Percentiles rank a stretch among this genome's conserved stretches.
Evolutionary conservation across 129 eudicot species (phyloP).

Genomic region (Pulicaria dysenterica): DNA sequence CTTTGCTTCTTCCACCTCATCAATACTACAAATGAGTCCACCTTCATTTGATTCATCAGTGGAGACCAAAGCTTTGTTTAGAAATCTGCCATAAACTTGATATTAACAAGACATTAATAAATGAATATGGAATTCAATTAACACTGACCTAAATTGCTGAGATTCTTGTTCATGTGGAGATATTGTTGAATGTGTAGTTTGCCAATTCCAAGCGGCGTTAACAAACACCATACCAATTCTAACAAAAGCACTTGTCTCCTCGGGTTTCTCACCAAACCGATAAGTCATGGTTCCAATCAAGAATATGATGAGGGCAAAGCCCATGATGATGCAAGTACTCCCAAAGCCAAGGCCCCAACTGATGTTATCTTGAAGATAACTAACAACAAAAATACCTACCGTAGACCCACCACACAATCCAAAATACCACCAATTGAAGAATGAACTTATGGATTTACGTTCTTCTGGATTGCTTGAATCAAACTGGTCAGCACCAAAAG

Average conservation of each 20-base stretch:
- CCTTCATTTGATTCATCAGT: conserved; percentile 26
- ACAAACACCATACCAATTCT: conserved; percentile 44
- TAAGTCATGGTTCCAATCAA: conserved; percentile 53
- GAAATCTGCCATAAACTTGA: conserved; percentile 37
- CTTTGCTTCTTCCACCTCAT: conserved; percentile 57
- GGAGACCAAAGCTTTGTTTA: conserved; percentile 46
- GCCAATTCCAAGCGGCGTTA: conserved; percentile 40
- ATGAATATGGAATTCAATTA: background rate
- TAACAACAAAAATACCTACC: conserved; percentile 28
- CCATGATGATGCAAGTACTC: conserved; percentile 56
- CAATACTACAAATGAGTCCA: conserved; percentile 27
- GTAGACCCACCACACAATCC: conserved; percentile 45
- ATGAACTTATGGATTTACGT: conserved; percentile 52
- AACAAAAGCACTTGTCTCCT: conserved; percentile 34
- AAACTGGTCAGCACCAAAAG: conserved; percentile 81
- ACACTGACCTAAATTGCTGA: conserved; percentile 46
- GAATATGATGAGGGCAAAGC: conserved; percentile 42
- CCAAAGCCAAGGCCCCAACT: conserved; percentile 76
- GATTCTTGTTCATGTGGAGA: conserved; percentile 29
- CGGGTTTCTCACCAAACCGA: conserved; percentile 33
- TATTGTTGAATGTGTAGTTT: conserved; percentile 10
- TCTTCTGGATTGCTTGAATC: conserved; percentile 53
- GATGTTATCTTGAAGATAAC: conserved; percentile 58
- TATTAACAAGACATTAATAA: background rate
- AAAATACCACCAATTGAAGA: conserved; percentile 74